Base-by-base conservation (phyloP, 371 early-diverging fungal species). In the Dichotomocladium elegans region DNA sequence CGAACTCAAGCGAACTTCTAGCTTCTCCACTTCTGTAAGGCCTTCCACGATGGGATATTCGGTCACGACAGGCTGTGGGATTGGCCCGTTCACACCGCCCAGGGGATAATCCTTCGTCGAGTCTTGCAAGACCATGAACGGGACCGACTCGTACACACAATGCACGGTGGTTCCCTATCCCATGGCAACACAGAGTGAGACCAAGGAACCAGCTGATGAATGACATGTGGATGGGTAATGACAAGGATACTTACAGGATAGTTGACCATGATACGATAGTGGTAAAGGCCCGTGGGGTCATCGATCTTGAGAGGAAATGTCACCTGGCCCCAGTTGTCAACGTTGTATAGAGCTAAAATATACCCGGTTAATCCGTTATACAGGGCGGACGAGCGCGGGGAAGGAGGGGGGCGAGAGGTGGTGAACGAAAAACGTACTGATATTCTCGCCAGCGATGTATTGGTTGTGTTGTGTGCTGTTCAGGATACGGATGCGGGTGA, bases 251-350 rank as follows among this genome's bases (percentile, higher is more conserved):
- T 48, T 60, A 54, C 60, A 3, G 48, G 52, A 35, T 63, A 66
- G 25, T 66, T 61, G 24, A 66, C 66, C 66, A 66, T 66, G 34
- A 66, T 51, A 33, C 66, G 58, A 34, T 61, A 66, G 47, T 66
- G 66, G 40, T 57, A 58, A 6, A 50, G 30, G 10, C 56, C 56
- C 10, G 47, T 47, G 26, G 51, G 30, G 45, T 58, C 66, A 35
- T 61, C 53, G 3, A 58, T 42, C 22, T 58, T 35, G 9, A 66
- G 29, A 11, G 49, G 58, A 47, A 60, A 58, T 5, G 50, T 58
- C 14, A 34, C 45, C 11, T 25, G 31, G 8, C 66, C 66, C 11
- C 31, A 15, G 30, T 55, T 58, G 15, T 44, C 53, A 19, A 55
- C 21, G 14, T 53, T 61, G 41, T 55, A 51, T 2, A 66, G 15